A percentile compares a stretch with the other conserved stretches of the same genome.
Conservation (phyloP, 2,329 filamentous ascomycete species). For the Kalaharituber pfeilii region DNA sequence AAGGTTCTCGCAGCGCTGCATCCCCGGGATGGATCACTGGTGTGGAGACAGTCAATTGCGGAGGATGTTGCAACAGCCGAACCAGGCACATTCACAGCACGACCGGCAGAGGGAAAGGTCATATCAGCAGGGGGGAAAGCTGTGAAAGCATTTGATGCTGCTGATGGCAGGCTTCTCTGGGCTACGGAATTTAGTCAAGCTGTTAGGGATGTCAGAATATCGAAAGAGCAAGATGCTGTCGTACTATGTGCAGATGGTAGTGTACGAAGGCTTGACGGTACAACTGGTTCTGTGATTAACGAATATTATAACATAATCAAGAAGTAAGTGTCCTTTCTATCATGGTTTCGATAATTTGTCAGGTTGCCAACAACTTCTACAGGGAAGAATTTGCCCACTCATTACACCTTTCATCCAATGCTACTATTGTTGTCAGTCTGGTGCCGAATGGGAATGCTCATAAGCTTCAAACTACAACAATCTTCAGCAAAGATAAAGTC, state of each 20-base stretch:
- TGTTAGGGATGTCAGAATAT: conserved; percentile 57
- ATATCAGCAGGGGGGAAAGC: conserved; percentile 52
- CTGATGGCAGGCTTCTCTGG: conserved; percentile 67
- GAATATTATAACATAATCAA: not conserved
- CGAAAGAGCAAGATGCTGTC: conserved; percentile 50
- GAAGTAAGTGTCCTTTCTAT: not conserved
- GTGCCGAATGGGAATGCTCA: conserved; percentile 5
- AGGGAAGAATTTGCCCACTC: conserved; percentile 10
- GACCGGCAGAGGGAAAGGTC: conserved; percentile 61
- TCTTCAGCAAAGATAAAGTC: conserved; percentile 1
- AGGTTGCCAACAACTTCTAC: not conserved
- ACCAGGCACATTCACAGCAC: conserved; percentile 40
- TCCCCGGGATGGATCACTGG: conserved; percentile 61
- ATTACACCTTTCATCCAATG: conserved; percentile 6
- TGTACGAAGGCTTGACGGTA: conserved; percentile 55
- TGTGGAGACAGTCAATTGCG: conserved; percentile 71
- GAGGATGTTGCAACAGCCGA: conserved; percentile 26
- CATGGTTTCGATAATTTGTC: no score
- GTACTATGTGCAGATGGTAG: conserved; percentile 46
- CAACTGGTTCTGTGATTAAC: conserved; percentile 46
- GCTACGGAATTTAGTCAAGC: conserved; percentile 45
- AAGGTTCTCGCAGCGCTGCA: conserved; percentile 75
- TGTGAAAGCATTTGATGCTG: conserved; percentile 67
- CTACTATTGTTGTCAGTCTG: conserved; percentile 4
- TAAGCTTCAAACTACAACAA: conserved; percentile 10